Conservation (phyloP, 495 filamentous ascomycete species). For the Parachaetomium inaequale region DNA sequence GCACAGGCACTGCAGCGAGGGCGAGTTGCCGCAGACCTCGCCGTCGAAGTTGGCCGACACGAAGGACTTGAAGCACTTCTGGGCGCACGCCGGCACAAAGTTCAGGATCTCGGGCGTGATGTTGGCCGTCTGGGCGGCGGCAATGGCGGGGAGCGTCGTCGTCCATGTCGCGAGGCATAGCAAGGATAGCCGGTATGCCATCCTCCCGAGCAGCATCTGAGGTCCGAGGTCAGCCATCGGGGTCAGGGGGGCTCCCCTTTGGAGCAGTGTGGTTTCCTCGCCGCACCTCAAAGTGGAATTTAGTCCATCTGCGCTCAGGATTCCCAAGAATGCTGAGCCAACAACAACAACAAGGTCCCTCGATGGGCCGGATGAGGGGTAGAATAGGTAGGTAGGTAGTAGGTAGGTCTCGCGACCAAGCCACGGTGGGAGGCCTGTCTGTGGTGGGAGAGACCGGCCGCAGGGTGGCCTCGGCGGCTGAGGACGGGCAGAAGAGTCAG, state of each 20-base stretch:
- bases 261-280: neutral
- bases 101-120: constrained; percentile 43
- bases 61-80: constrained; percentile 59
- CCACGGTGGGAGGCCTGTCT: constrained; percentile 4
- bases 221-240: constrained; percentile 1
- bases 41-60: constrained; percentile 55
- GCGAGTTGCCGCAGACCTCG: constrained; percentile 45
- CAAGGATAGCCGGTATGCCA: constrained; percentile 40
- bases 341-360: neutral
- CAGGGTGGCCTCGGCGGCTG: constrained; percentile 16
- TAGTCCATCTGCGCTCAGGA: constrained; percentile 13
- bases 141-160: constrained; percentile 26
- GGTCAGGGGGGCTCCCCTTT: neutral
- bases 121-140: constrained; percentile 28
- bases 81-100: constrained; percentile 62
- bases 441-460: constrained; percentile 3
- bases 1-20: constrained; percentile 61
- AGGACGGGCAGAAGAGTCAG: constrained; percentile 19
- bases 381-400: neutral
- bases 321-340: constrained; percentile 9
- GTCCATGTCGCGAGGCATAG: constrained; percentile 38
- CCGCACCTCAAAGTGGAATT: constrained; percentile 22
- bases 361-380: neutral
- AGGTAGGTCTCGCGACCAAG: neutral
- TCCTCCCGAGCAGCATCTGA: constrained; percentile 44